These are phyloP conservation scores for Cornus florida DNA, from an alignment of 148 eudicot species.

Conservation along the genomic window DNA sequence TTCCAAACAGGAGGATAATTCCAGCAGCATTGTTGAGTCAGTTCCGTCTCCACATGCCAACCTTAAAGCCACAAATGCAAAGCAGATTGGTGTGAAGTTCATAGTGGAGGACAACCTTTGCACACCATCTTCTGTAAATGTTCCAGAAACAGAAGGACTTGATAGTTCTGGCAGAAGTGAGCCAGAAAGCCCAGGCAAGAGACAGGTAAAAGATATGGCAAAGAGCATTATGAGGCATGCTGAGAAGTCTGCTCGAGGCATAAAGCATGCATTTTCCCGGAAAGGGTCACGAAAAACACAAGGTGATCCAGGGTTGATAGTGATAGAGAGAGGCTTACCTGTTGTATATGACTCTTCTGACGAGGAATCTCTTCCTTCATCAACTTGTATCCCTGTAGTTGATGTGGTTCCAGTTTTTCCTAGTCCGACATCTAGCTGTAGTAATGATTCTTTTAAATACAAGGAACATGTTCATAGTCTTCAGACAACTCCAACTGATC, in stretches of 20 bases:
- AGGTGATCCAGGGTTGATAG: conserved; percentile 11
- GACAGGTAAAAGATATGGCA: conserved; percentile 40
- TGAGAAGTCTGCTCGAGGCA: conserved; percentile 51
- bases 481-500: conserved; percentile 9
- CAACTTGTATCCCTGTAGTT: conserved; percentile 17
- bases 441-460: conserved; percentile 10
- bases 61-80: conserved; percentile 45
- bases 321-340: conserved; percentile 14
- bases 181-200: conserved; percentile 37
- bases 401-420: conserved; percentile 19
- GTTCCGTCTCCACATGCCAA: conserved; percentile 51
- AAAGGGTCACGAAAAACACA: conserved; percentile 38
- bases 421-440: conserved; percentile 10
- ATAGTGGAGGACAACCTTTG: conserved; percentile 44
- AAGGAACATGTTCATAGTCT: conserved; percentile 1
- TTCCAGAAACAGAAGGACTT: conserved; percentile 24
- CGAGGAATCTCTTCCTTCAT: conserved; percentile 39
- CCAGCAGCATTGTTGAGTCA: conserved; percentile 11
- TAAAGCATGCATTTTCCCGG: conserved; percentile 44
- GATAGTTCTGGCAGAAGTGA: conserved; percentile 40
- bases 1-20: conserved; percentile 31
- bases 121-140: conserved; percentile 19
- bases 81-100: conserved; percentile 47
- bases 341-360: conserved; percentile 39
- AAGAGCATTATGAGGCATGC: conserved; percentile 58